phyloP scores from a whole-genome alignment of 768 basidiomycete species.

The Panaeolus cyanescens region DNA sequence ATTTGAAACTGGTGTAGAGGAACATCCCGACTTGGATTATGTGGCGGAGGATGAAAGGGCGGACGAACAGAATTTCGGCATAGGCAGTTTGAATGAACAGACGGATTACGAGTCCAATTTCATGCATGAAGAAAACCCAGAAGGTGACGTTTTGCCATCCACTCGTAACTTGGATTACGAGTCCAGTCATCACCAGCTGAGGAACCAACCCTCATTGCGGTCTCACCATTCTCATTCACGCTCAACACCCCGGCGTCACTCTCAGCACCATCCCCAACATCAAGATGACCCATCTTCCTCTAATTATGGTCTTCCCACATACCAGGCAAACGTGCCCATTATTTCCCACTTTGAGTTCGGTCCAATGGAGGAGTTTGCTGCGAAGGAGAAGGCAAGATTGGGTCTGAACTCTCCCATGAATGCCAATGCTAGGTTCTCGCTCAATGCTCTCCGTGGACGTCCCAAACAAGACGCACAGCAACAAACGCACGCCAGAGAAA shows the following conservation, averaged over 20 bases:
- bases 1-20: slow-evolving; percentile 17
- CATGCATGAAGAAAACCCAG: slow-evolving; percentile 14
- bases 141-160: slow-evolving; percentile 15
- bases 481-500: background rate
- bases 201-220: slow-evolving; percentile 14
- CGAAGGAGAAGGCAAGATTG: slow-evolving; percentile 63
- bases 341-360: slow-evolving; percentile 68
- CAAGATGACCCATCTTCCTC: slow-evolving; percentile 38
- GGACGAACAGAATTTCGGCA: background rate
- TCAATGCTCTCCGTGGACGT: slow-evolving; percentile 21
- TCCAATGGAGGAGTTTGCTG: slow-evolving; percentile 77
- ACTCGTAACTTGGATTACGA: slow-evolving; percentile 19
- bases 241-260: slow-evolving; percentile 24
- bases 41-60: background rate
- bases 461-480: slow-evolving; percentile 11
- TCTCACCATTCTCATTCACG: slow-evolving; percentile 8
- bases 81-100: background rate
- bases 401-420: slow-evolving; percentile 52
- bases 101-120: background rate
- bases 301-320: slow-evolving; percentile 61
- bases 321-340: slow-evolving; percentile 60
- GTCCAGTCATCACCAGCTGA: slow-evolving; percentile 13
- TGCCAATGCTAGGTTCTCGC: slow-evolving; percentile 36
- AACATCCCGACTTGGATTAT: background rate
- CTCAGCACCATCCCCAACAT: slow-evolving; percentile 46